Percentiles rank a stretch among this genome's conserved stretches.
Conservation (phyloP, 2,329 filamentous ascomycete species). For the Achaetomium macrosporum region DNA sequence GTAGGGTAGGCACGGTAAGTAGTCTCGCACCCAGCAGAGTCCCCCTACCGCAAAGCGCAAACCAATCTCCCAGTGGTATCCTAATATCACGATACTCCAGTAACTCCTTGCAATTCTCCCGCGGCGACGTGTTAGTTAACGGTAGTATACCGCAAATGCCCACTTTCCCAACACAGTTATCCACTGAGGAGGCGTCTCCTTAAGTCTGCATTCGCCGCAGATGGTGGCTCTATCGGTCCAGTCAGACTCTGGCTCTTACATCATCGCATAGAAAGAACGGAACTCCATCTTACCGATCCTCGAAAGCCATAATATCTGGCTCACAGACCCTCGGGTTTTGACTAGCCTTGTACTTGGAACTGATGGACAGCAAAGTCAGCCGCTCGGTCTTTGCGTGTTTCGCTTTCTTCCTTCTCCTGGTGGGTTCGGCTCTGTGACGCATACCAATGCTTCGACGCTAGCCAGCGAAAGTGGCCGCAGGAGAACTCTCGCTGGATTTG, state of each 20-base stretch:
- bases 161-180: background rate
- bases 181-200: background rate
- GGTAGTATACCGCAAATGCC: background rate
- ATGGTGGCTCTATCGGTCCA: background rate
- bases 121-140: background rate
- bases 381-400: background rate
- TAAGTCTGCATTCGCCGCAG: constrained; percentile 8
- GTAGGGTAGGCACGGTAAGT: no score
- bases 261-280: no score
- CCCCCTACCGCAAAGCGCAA: no score
- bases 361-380: background rate
- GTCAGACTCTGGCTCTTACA: background rate
- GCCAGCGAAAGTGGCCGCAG: constrained; percentile 9
- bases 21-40: no score
- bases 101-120: background rate
- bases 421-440: background rate
- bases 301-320: constrained; percentile 8
- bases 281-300: constrained; percentile 1
- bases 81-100: no score
- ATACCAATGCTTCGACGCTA: constrained; percentile 5
- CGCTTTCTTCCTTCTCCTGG: background rate
- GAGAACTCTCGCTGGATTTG: constrained; percentile 4
- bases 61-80: no score
- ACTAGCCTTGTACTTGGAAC: background rate
- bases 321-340: background rate